These are phyloP conservation scores for Annona squamosa DNA, from an alignment of 164 flowering plant species.

Conservation along the genomic window DNA sequence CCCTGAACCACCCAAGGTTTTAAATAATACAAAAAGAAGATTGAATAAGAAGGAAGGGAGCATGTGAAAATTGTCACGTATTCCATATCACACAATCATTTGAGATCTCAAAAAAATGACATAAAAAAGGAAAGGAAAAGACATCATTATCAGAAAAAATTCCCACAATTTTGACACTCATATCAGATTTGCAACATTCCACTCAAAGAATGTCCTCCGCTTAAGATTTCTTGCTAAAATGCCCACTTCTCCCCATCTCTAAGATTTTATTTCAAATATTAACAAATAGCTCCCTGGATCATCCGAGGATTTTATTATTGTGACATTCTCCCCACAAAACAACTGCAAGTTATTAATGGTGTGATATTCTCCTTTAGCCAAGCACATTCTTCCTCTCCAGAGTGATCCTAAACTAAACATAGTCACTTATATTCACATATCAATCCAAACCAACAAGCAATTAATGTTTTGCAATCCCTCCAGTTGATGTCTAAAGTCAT, in stretches of 20 bases:
- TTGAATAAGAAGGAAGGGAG: too few relatives aligned
- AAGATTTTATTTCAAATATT: background rate
- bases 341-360: background rate
- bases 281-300: background rate
- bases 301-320: background rate
- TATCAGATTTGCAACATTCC: background rate
- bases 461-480: background rate
- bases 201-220: background rate
- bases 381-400: background rate
- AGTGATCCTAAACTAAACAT: background rate
- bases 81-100: too few relatives aligned
- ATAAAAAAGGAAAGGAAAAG: background rate
- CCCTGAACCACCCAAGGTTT: too few relatives aligned
- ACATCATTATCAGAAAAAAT: background rate
- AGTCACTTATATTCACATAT: background rate
- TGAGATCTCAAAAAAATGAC: too few relatives aligned
- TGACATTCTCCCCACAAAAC: background rate
- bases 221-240: background rate
- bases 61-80: too few relatives aligned
- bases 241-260: background rate
- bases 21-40: too few relatives aligned
- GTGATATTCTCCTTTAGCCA: background rate
- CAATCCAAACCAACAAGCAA: background rate
- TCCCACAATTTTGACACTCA: background rate
- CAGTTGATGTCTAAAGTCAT: background rate